These are phyloP conservation scores for Megacollybia marginata DNA, from an alignment of 768 basidiomycete species.

Conservation along the genomic window DNA sequence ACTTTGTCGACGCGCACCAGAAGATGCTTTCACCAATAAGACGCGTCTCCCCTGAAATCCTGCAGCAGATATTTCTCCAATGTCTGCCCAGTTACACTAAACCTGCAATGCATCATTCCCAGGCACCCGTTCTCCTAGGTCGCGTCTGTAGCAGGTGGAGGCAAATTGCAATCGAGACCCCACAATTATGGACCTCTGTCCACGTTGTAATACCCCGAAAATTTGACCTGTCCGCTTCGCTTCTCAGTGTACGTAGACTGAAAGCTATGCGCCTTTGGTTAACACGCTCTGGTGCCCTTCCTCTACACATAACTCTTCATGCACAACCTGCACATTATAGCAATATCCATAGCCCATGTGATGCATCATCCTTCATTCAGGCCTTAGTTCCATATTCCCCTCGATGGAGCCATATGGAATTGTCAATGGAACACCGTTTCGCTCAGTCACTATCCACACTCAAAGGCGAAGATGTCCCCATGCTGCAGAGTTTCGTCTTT, in stretches of 20 bases:
- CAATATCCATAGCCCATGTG: too few relatives aligned
- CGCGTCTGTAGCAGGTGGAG: conserved; percentile 2
- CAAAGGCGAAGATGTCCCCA: too few relatives aligned
- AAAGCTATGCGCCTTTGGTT: neutral
- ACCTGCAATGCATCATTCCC: neutral
- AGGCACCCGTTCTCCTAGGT: conserved; percentile 1
- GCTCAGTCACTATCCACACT: too few relatives aligned
- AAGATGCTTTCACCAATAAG: conserved; percentile 19
- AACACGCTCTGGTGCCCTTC: neutral
- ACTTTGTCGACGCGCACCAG: neutral
- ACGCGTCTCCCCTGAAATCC: neutral
- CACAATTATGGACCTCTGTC: neutral
- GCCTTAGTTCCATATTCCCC: too few relatives aligned
- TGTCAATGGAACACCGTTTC: too few relatives aligned
- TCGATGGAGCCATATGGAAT: too few relatives aligned
- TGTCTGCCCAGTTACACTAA: neutral
- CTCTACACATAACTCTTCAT: neutral
- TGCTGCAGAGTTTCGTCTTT: too few relatives aligned
- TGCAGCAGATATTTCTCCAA: neutral
- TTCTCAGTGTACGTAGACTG: neutral
- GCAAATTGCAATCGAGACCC: neutral
- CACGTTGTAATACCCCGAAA: neutral
- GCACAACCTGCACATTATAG: too few relatives aligned
- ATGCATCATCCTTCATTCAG: too few relatives aligned
- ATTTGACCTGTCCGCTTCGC: neutral